These are phyloP conservation scores for Ogataea methylovora DNA, from an alignment of 805 yeast species.

Conservation along the genomic window DNA sequence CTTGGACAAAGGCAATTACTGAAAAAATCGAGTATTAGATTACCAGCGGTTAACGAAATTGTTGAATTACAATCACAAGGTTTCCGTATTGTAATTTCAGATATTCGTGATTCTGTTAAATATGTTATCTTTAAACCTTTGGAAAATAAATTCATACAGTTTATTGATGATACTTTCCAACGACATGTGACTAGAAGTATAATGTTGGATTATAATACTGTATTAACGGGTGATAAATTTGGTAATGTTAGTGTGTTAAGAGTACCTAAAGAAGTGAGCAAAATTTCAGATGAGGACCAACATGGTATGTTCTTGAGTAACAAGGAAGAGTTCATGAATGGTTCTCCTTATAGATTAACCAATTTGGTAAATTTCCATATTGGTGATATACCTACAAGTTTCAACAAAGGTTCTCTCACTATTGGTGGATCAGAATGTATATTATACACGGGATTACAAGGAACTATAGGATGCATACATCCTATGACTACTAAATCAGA, in stretches of 20 bases:
- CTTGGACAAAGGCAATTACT: slow-evolving; percentile 76
- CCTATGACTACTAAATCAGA: slow-evolving; percentile 65
- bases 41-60: slow-evolving; percentile 41
- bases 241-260: slow-evolving; percentile 73
- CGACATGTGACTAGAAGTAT: slow-evolving; percentile 58
- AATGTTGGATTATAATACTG: slow-evolving; percentile 67
- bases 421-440: slow-evolving; percentile 61
- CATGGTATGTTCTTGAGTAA: slow-evolving; percentile 31
- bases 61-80: slow-evolving; percentile 50
- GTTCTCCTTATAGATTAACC: slow-evolving; percentile 46
- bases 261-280: slow-evolving; percentile 41
- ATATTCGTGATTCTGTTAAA: slow-evolving; percentile 58
- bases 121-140: slow-evolving; percentile 44
- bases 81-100: slow-evolving; percentile 61
- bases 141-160: slow-evolving; percentile 44
- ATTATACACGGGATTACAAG: slow-evolving; percentile 71
- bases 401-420: slow-evolving; percentile 46
- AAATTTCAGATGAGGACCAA: slow-evolving; percentile 42
- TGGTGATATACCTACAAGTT: slow-evolving; percentile 63
- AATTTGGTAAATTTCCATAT: slow-evolving; percentile 50
- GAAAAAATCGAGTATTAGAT: slow-evolving; percentile 46
- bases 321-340: slow-evolving; percentile 32
- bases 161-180: slow-evolving; percentile 63
- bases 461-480: slow-evolving; percentile 65
- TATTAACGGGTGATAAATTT: slow-evolving; percentile 79